phyloP scores from a whole-genome alignment of 148 eudicot species.

The Chenopodium suecicum region DNA sequence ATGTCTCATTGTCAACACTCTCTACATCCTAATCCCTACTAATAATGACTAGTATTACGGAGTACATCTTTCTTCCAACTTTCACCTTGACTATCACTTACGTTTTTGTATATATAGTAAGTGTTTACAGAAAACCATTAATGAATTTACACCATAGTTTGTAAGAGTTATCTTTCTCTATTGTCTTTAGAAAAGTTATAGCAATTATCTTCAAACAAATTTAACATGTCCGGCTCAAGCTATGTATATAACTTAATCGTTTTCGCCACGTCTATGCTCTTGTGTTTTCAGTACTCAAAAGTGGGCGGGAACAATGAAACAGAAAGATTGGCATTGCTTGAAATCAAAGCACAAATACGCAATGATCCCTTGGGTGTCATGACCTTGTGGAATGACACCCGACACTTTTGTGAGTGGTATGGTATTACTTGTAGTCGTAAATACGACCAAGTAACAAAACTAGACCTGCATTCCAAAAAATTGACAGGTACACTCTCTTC shows the following conservation, averaged over 20 bases:
- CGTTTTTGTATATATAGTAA: too few relatives aligned
- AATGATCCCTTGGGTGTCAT: conserved; percentile 15
- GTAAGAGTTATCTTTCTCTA: too few relatives aligned
- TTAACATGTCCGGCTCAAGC: not conserved
- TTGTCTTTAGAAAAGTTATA: too few relatives aligned
- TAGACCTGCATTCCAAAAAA: not conserved
- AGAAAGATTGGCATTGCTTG: conserved; percentile 13
- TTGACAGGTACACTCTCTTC: conserved; percentile 17
- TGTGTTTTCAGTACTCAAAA: not conserved
- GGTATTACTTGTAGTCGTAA: conserved; percentile 16
- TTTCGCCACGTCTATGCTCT: not conserved
- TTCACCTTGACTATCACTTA: too few relatives aligned
- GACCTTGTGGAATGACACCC: conserved; percentile 7
- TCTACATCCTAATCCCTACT: too few relatives aligned
- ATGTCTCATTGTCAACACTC: too few relatives aligned
- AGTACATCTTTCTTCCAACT: too few relatives aligned
- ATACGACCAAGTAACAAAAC: not conserved
- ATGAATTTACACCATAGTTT: too few relatives aligned
- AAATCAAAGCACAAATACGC: conserved; percentile 2
- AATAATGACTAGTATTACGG: too few relatives aligned
- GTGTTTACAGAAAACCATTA: too few relatives aligned
- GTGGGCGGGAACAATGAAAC: not conserved
- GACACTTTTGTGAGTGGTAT: conserved; percentile 17
- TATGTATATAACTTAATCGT: not conserved
- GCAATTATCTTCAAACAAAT: too few relatives aligned